A percentile compares a stretch with the other conserved stretches of the same genome.
These are phyloP conservation scores for Carex scoparia DNA, from an alignment of 176 grass and related monocot genomes.

Conservation along the genomic window DNA sequence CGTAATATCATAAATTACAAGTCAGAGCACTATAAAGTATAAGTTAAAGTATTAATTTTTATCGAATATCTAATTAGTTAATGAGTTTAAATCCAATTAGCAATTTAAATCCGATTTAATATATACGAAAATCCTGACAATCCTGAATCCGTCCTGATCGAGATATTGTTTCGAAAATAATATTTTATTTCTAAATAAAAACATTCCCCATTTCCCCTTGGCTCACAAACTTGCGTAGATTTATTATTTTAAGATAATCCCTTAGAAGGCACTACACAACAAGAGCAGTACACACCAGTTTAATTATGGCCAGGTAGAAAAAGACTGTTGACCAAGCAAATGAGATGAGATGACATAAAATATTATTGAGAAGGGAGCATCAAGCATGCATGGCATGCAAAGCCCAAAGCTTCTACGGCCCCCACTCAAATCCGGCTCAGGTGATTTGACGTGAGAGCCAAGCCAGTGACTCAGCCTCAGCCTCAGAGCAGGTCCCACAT, in stretches of 20 bases:
- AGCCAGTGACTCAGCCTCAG: not conserved
- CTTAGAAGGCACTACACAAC: not conserved
- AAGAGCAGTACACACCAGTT: not conserved
- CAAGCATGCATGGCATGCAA: slow-evolving; percentile 19
- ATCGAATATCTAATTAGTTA: too few species aligned
- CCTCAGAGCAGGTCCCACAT: not conserved
- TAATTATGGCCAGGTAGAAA: not conserved
- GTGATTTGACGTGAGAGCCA: slow-evolving; percentile 31
- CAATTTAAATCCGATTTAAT: too few species aligned
- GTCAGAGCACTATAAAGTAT: too few species aligned
- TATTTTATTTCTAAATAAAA: too few species aligned
- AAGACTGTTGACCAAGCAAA: slow-evolving; percentile 7
- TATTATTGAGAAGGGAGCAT: not conserved
- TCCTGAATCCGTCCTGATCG: too few species aligned
- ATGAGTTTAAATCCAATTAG: too few species aligned
- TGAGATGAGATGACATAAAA: not conserved
- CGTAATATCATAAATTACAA: too few species aligned
- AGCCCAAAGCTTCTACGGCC: slow-evolving; percentile 15
- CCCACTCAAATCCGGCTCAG: slow-evolving; percentile 16
- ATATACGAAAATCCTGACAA: too few species aligned
- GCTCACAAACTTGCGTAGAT: too few species aligned
- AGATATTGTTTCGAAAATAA: too few species aligned
- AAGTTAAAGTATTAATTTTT: too few species aligned
- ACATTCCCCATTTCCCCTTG: too few species aligned
- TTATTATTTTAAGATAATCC: not conserved